Evolutionary conservation across 148 eudicot genomes (phyloP).

Genomic region (Vaccinium macrocarpon): DNA sequence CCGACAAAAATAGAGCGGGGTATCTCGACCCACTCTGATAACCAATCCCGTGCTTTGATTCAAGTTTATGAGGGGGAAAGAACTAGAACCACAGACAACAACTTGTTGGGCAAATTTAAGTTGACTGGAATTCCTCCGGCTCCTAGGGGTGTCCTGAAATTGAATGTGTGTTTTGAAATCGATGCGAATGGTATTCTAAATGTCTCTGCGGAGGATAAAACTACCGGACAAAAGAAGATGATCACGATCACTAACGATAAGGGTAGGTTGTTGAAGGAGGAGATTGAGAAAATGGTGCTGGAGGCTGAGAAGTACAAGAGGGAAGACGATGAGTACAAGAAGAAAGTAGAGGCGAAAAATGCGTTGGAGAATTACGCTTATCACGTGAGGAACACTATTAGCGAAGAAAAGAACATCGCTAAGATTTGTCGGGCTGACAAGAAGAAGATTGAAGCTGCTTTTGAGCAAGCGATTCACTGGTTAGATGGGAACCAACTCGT

Average conservation of each 20-base stretch:
- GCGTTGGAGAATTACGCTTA: not conserved
- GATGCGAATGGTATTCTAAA: constrained; percentile 20
- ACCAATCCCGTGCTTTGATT: not conserved
- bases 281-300: constrained; percentile 11
- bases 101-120: constrained; percentile 16
- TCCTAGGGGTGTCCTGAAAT: constrained; percentile 22
- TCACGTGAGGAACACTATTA: constrained; percentile 14
- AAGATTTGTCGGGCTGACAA: not conserved
- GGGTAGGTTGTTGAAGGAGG: too few species aligned
- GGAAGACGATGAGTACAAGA: constrained; percentile 17
- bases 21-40: too few species aligned
- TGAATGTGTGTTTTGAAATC: constrained; percentile 20
- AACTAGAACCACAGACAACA: constrained; percentile 15
- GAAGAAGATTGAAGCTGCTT: not conserved
- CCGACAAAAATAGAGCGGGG: not conserved
- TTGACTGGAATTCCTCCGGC: constrained; percentile 17
- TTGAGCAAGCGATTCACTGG: not conserved
- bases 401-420: constrained; percentile 5
- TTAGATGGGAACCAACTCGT: not conserved
- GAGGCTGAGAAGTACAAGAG: constrained; percentile 26
- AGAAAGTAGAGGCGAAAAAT: constrained; percentile 22
- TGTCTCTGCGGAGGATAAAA: constrained; percentile 23
- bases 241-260: too few species aligned
- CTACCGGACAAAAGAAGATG: constrained; percentile 20
- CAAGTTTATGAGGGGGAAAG: not conserved